Percentiles rank a stretch among this genome's conserved stretches.
Conservation (phyloP, 257 asterid species). For the Penstemon davidsonii region DNA sequence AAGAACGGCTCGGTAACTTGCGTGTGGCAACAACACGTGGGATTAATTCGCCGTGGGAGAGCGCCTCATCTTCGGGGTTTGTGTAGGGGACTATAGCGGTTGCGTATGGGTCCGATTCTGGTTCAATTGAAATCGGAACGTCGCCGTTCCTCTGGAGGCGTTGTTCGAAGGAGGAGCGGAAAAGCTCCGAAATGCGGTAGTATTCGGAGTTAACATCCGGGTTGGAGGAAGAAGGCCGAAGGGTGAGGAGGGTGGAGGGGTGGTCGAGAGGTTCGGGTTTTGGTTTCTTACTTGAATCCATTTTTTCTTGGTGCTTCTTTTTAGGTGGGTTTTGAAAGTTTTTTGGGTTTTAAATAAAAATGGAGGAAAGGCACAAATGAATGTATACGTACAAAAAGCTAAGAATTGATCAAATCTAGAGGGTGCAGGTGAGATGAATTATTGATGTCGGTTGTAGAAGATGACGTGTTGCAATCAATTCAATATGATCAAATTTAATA, state of each 20-base stretch:
- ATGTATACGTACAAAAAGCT: no score
- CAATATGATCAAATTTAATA: no score
- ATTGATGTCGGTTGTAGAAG: no score
- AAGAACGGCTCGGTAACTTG: slow-evolving; percentile 53
- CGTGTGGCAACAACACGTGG: slow-evolving; percentile 24
- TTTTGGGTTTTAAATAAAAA: background rate
- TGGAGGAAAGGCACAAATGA: background rate
- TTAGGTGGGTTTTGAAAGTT: background rate
- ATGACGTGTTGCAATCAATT: no score
- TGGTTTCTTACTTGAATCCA: slow-evolving; percentile 44
- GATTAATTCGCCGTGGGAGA: slow-evolving; percentile 38
- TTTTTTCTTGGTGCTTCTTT: background rate
- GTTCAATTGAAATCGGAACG: slow-evolving; percentile 4
- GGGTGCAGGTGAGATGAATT: no score
- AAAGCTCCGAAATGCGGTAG: slow-evolving; percentile 47
- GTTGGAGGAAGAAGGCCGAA: slow-evolving; percentile 3
- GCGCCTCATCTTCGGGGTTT: slow-evolving; percentile 28
- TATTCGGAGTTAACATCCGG: slow-evolving; percentile 46
- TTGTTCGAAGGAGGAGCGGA: slow-evolving; percentile 37
- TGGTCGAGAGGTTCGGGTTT: slow-evolving; percentile 52
- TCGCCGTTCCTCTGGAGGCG: slow-evolving; percentile 22
- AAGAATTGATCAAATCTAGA: no score
- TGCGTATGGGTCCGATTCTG: slow-evolving; percentile 39
- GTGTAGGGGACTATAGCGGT: slow-evolving; percentile 52
- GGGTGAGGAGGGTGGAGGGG: slow-evolving; percentile 5